Conservation (phyloP, 495 filamentous ascomycete genomes). For the Xylaria castorea region DNA sequence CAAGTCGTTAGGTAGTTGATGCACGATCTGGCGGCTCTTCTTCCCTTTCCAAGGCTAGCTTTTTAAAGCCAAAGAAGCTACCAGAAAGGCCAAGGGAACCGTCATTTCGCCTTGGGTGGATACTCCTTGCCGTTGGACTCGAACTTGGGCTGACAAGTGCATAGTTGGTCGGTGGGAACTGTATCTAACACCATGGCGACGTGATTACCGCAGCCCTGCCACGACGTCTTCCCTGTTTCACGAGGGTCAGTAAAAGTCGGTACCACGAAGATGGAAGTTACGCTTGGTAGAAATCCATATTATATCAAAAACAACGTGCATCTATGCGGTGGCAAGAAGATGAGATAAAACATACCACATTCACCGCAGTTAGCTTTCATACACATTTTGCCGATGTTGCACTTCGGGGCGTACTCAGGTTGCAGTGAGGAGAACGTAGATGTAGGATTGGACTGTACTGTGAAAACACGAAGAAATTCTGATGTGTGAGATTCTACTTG, state of each 20-base stretch:
- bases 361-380: constrained; percentile 38
- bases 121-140: constrained; percentile 66
- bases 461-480: not conserved
- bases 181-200: constrained; percentile 70
- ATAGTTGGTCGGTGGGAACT: constrained; percentile 65
- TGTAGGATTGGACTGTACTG: not conserved
- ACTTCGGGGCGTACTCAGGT: not conserved
- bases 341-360: constrained; percentile 36
- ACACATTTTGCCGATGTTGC: constrained; percentile 38
- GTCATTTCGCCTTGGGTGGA: constrained; percentile 59
- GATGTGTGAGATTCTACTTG: not conserved
- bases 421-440: too few relatives aligned
- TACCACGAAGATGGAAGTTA: not conserved
- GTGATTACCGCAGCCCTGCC: constrained; percentile 76
- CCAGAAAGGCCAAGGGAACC: constrained; percentile 20
- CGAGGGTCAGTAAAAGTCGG: not conserved
- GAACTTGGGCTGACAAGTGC: constrained; percentile 67
- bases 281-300: not conserved
- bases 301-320: not conserved
- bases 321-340: not conserved
- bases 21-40: not conserved
- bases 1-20: not conserved
- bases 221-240: constrained; percentile 64
- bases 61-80: not conserved
- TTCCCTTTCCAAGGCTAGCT: not conserved